Percentiles rank a stretch among this genome's conserved stretches.
These are phyloP conservation scores for Didymella arachidicola DNA, from an alignment of 2,329 filamentous ascomycete genomes.

Conservation along the genomic window DNA sequence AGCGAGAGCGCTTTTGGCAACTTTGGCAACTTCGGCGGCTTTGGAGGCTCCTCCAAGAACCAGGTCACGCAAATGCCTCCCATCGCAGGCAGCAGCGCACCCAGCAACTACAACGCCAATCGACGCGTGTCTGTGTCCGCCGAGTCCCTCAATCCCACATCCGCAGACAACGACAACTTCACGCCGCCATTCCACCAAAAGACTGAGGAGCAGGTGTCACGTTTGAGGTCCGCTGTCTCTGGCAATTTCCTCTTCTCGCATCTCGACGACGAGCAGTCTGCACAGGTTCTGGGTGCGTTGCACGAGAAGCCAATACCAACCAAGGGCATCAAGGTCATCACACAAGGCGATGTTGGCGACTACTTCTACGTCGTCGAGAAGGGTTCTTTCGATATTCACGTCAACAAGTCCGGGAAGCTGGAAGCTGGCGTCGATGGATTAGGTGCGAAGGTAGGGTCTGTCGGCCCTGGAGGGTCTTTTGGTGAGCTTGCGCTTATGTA, in stretches of 20 bases:
- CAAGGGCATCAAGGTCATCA: constrained; percentile 89
- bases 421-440: constrained; percentile 83
- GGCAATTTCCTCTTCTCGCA: constrained; percentile 95
- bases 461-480: constrained; percentile 89
- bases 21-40: constrained; percentile 48
- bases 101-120: constrained; percentile 90
- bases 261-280: constrained; percentile 90
- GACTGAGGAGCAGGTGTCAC: constrained; percentile 77
- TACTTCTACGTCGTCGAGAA: constrained; percentile 98
- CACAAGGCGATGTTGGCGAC: constrained; percentile 93
- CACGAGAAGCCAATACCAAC: constrained; percentile 95
- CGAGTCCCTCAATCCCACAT: constrained; percentile 90
- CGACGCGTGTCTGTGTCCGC: constrained; percentile 96
- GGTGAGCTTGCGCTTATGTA: constrained; percentile 98
- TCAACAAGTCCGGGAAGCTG: constrained; percentile 78
- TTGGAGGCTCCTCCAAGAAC: constrained; percentile 41
- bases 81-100: constrained; percentile 69
- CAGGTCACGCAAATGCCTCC: constrained; percentile 52
- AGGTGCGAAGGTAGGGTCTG: constrained; percentile 80
- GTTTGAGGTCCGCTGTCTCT: constrained; percentile 81
- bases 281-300: constrained; percentile 86
- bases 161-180: constrained; percentile 87
- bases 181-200: constrained; percentile 86
- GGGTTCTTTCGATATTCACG: constrained; percentile 88
- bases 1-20: constrained; percentile 50